Evolutionary conservation across 2,329 filamentous ascomycete species (phyloP).

Genomic region (Claviceps arundinis): DNA sequence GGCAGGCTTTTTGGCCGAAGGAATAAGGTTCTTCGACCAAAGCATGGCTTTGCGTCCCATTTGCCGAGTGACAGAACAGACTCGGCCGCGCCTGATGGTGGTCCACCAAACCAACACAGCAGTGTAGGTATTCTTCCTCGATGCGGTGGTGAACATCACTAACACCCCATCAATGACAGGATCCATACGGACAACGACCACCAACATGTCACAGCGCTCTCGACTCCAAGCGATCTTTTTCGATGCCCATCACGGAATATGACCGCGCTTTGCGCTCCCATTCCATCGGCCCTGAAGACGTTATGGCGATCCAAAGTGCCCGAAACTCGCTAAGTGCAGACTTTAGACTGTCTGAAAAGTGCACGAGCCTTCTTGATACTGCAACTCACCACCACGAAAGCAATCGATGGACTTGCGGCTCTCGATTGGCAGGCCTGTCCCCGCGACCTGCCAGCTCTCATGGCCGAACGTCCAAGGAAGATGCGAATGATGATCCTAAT

Average conservation of each 20-base stretch:
- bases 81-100: background rate
- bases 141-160: background rate
- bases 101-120: slow-evolving; percentile 23
- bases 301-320: slow-evolving; percentile 37
- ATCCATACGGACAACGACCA: slow-evolving; percentile 25
- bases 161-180: slow-evolving; percentile 7
- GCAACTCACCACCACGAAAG: slow-evolving; percentile 12
- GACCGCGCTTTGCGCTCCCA: slow-evolving; percentile 48
- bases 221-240: slow-evolving; percentile 41
- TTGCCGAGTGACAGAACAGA: background rate
- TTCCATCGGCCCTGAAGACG: slow-evolving; percentile 43
- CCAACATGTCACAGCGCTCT: slow-evolving; percentile 14
- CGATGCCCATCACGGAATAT: slow-evolving; percentile 46
- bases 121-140: slow-evolving; percentile 29
- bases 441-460: slow-evolving; percentile 50
- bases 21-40: slow-evolving; percentile 28
- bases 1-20: slow-evolving; percentile 46
- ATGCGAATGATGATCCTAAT: slow-evolving; percentile 29
- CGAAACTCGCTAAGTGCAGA: slow-evolving; percentile 41
- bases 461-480: slow-evolving; percentile 28
- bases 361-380: background rate
- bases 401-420: slow-evolving; percentile 17
- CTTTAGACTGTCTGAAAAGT: slow-evolving; percentile 18
- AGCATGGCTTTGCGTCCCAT: background rate
- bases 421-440: slow-evolving; percentile 40